A percentile compares a stretch with the other conserved stretches of the same genome.
Conservation (phyloP, 2,329 filamentous ascomycete genomes). For the Stagonosporopsis chrysanthemi region DNA sequence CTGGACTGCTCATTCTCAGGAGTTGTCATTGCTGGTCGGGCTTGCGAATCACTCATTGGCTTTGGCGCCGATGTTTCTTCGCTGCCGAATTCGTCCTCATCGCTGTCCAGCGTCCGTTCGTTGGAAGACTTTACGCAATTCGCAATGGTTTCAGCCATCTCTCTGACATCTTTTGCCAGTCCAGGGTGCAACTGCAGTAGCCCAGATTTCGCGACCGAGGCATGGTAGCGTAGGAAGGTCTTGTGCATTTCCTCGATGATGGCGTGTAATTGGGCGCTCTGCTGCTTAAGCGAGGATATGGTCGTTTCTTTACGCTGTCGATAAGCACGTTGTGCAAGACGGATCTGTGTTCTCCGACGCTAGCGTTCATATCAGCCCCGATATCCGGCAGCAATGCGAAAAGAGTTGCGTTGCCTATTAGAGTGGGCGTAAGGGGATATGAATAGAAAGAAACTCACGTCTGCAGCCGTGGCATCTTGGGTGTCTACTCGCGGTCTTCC, state of each 20-base stretch:
- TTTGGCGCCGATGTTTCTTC: conserved; percentile 10
- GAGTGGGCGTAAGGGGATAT: not conserved
- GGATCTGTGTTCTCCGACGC: conserved; percentile 86
- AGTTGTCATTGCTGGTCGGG: not conserved
- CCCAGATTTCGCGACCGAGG: conserved; percentile 66
- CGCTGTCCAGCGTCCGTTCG: conserved; percentile 38
- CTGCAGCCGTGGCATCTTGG: conserved; percentile 78
- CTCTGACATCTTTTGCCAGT: conserved; percentile 64
- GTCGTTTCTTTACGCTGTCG: conserved; percentile 83
- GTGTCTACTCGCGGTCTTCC: conserved; percentile 78
- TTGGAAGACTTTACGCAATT: conserved; percentile 59
- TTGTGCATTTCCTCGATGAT: conserved; percentile 77
- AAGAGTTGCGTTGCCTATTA: not conserved
- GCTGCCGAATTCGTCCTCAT: conserved; percentile 48
- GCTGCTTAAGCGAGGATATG: conserved; percentile 74
- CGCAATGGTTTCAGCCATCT: conserved; percentile 66
- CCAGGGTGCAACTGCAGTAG: conserved; percentile 64
- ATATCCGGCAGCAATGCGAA: not conserved
- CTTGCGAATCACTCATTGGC: not conserved
- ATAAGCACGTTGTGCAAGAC: conserved; percentile 85
- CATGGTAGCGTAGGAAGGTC: conserved; percentile 72
- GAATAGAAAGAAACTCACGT: conserved; percentile 65
- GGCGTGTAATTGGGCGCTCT: conserved; percentile 72
- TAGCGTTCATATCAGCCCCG: conserved; percentile 39
- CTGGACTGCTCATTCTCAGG: not conserved